Conservation (phyloP, 1,284 basidiomycete species). For the Malassezia vespertilionis region DNA sequence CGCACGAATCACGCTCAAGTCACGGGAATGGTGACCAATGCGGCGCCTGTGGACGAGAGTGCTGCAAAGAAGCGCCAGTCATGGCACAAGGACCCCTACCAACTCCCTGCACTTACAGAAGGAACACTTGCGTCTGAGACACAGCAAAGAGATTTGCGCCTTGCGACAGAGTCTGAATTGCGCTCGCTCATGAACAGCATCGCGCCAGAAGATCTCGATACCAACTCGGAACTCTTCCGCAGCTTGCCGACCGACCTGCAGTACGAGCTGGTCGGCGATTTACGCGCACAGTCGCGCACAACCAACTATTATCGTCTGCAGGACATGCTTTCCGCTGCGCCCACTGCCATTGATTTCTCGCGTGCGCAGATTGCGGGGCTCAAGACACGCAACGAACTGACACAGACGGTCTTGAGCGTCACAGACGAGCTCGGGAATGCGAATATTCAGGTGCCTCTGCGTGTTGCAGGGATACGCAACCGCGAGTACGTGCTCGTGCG, state of each 20-base stretch:
- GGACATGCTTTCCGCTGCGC: conserved; percentile 70
- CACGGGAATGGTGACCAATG: not conserved
- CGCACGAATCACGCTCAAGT: not conserved
- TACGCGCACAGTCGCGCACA: conserved; percentile 82
- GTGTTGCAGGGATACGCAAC: conserved; percentile 88
- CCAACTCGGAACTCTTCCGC: conserved; percentile 55
- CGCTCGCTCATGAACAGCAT: conserved; percentile 36
- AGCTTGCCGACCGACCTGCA: conserved; percentile 89
- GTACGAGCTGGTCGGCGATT: conserved; percentile 94
- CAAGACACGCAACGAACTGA: conserved; percentile 76
- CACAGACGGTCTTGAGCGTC: conserved; percentile 85
- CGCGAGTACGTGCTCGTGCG: conserved; percentile 85
- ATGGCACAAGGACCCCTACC: conserved; percentile 37
- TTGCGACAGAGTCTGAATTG: conserved; percentile 42
- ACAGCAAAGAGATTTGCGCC: conserved; percentile 34
- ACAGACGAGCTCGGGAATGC: conserved; percentile 84
- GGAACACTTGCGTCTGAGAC: conserved; percentile 22
- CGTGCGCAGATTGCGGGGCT: conserved; percentile 69
- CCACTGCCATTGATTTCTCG: conserved; percentile 85
- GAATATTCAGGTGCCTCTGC: conserved; percentile 70
- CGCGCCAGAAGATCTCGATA: conserved; percentile 42
- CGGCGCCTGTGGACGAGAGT: not conserved
- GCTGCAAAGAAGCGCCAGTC: not conserved
- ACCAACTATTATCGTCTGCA: conserved; percentile 82
- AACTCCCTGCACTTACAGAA: conserved; percentile 36